Evolutionary conservation across 2,329 filamentous ascomycete species (phyloP).

Genomic region (Pleurostoma richardsiae): DNA sequence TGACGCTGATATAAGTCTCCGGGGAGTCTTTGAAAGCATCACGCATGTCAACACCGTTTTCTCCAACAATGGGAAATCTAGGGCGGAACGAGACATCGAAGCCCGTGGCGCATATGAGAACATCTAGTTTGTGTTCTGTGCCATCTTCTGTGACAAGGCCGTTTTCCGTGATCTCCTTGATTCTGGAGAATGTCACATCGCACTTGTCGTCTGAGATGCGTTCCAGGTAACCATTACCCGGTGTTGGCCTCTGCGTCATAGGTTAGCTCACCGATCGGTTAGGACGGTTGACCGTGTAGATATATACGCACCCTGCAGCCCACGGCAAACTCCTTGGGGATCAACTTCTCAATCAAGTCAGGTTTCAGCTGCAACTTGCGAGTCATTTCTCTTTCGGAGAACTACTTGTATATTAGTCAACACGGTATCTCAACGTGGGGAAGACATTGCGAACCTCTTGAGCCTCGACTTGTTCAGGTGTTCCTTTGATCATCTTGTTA

Average conservation of each 20-base stretch:
- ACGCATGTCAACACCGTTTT: constrained; percentile 20
- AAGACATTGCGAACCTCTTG: too few species aligned
- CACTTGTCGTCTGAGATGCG: neutral
- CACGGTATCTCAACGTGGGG: too few species aligned
- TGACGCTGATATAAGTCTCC: constrained; percentile 24
- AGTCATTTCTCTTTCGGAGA: neutral
- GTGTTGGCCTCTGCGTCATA: too few species aligned
- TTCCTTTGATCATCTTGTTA: too few species aligned
- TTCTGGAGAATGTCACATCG: constrained; percentile 24
- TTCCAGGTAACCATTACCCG: neutral
- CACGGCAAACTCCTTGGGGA: neutral
- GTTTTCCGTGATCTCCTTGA: constrained; percentile 19
- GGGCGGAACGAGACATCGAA: constrained; percentile 20
- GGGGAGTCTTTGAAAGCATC: constrained; percentile 20
- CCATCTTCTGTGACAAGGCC: constrained; percentile 21
- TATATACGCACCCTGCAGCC: too few species aligned
- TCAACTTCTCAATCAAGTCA: neutral
- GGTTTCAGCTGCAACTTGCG: neutral
- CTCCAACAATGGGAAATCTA: constrained; percentile 40
- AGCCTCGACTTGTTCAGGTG: too few species aligned
- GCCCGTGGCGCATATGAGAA: constrained; percentile 17
- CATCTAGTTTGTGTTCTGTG: constrained; percentile 15
- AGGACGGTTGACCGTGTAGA: too few species aligned
- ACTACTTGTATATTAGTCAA: neutral
- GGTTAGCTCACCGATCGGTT: too few species aligned